Evolutionary conservation across 805 yeast species (phyloP).

Genomic region (Saturnispora gosingensis): DNA sequence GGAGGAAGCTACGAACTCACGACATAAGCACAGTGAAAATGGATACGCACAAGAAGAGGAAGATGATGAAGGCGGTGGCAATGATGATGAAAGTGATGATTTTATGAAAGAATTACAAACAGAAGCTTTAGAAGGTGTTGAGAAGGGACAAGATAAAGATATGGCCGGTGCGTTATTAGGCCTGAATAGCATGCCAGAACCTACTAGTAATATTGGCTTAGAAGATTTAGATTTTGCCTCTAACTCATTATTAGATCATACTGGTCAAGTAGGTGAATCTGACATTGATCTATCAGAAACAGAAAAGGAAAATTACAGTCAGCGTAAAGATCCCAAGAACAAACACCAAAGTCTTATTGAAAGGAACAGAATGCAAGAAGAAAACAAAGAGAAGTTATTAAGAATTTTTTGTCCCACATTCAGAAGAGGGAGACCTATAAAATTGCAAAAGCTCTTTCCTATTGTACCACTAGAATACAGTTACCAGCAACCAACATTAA

Average conservation of each 20-base stretch:
- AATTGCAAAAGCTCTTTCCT: slow-evolving; percentile 61
- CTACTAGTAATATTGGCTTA: slow-evolving; percentile 19
- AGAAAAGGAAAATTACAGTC: slow-evolving; percentile 22
- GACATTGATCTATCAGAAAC: slow-evolving; percentile 21
- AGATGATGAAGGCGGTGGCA: slow-evolving; percentile 34
- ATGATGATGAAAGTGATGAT: slow-evolving; percentile 28
- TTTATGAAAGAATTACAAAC: slow-evolving; percentile 30
- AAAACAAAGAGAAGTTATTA: slow-evolving; percentile 29
- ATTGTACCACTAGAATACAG: slow-evolving; percentile 42
- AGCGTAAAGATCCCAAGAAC: slow-evolving; percentile 6
- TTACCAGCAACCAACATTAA: slow-evolving; percentile 41
- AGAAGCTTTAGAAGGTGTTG: slow-evolving; percentile 31
- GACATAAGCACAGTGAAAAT: slow-evolving; percentile 8
- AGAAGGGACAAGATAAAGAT: slow-evolving; percentile 24
- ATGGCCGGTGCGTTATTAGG: slow-evolving; percentile 23
- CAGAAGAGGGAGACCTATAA: slow-evolving; percentile 42
- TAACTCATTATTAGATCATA: slow-evolving; percentile 16
- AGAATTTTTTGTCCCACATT: slow-evolving; percentile 56
- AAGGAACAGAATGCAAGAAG: slow-evolving; percentile 15
- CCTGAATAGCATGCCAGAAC: slow-evolving; percentile 25
- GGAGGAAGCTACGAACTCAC: slow-evolving; percentile 32
- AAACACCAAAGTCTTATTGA: slow-evolving; percentile 9
- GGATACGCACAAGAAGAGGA: slow-evolving; percentile 5
- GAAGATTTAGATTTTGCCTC: slow-evolving; percentile 26
- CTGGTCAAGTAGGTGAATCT: slow-evolving; percentile 15